Conservation (phyloP, 352 stramenopile species). For the Pythium sp. region DNA sequence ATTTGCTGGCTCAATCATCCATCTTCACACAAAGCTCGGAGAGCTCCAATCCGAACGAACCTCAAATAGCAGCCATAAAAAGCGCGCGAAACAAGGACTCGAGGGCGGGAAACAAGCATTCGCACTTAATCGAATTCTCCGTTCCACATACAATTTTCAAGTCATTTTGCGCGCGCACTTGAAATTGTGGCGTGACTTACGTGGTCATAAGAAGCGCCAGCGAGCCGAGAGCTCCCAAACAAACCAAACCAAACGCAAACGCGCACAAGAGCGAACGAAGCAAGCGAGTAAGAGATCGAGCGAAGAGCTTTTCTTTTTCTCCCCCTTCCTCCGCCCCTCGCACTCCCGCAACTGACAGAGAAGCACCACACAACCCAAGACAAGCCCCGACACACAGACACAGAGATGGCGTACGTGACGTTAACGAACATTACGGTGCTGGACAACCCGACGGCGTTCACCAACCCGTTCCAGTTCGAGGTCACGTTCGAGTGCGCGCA, state of each 20-base stretch:
- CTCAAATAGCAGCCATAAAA: constrained; percentile 3
- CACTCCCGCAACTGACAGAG: neutral
- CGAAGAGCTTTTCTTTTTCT: neutral
- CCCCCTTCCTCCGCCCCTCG: neutral
- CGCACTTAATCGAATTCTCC: constrained; percentile 3
- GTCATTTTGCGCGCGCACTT: neutral
- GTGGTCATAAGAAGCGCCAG: neutral
- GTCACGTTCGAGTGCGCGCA: constrained; percentile 99
- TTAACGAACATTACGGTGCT: constrained; percentile 95
- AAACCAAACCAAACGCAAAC: neutral
- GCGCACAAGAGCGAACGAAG: neutral
- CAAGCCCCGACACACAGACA: constrained; percentile 1
- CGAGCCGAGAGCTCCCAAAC: neutral
- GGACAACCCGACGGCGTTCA: constrained; percentile 97
- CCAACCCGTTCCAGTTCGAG: constrained; percentile 99
- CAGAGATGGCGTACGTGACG: constrained; percentile 82
- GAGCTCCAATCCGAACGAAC: neutral
- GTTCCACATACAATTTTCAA: neutral
- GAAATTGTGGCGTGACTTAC: constrained; percentile 1
- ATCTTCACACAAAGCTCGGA: neutral
- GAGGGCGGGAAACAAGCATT: constrained; percentile 1
- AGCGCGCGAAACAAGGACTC: constrained; percentile 9
- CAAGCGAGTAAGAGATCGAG: neutral
- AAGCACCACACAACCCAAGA: neutral
- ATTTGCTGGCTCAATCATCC: neutral